These are phyloP conservation scores for Cruciata laevipes DNA, from an alignment of 257 asterid species.

Conservation along the genomic window DNA sequence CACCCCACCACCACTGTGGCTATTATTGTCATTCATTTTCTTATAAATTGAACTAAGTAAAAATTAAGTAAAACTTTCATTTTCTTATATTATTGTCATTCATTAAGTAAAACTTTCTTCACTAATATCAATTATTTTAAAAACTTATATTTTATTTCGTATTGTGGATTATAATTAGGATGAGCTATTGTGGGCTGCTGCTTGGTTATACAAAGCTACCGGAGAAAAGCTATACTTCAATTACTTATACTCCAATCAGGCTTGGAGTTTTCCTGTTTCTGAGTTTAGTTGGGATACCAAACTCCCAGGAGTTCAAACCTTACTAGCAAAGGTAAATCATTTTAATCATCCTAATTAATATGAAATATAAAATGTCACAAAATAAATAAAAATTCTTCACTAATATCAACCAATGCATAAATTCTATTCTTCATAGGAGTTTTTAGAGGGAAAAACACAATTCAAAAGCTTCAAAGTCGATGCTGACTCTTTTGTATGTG, in stretches of 20 bases:
- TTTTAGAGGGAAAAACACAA: slow-evolving; percentile 36
- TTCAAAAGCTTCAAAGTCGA: slow-evolving; percentile 46
- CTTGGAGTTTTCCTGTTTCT: slow-evolving; percentile 46
- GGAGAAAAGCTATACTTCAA: slow-evolving; percentile 45
- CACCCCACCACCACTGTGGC: too few relatives aligned
- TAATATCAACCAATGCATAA: background rate
- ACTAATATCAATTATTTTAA: too few relatives aligned
- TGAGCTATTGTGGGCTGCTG: slow-evolving; percentile 78
- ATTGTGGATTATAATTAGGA: slow-evolving; percentile 31
- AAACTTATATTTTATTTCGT: too few relatives aligned
- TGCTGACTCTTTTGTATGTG: slow-evolving; percentile 64
- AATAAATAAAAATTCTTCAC: too few relatives aligned
- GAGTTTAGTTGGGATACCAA: slow-evolving; percentile 94
- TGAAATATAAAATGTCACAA: too few relatives aligned
- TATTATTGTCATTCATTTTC: too few relatives aligned
- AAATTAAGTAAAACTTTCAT: too few relatives aligned
- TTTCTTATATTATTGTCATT: too few relatives aligned
- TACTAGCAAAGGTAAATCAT: slow-evolving; percentile 3
- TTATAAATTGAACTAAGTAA: too few relatives aligned
- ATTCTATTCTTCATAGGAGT: slow-evolving; percentile 49
- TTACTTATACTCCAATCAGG: slow-evolving; percentile 37
- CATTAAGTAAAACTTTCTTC: too few relatives aligned
- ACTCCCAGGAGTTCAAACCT: slow-evolving; percentile 62
- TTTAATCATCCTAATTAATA: too few relatives aligned
- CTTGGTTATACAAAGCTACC: slow-evolving; percentile 71